Evolutionary conservation across 1,284 basidiomycete species (phyloP).

Genomic region (Sporisorium scitamineum): DNA sequence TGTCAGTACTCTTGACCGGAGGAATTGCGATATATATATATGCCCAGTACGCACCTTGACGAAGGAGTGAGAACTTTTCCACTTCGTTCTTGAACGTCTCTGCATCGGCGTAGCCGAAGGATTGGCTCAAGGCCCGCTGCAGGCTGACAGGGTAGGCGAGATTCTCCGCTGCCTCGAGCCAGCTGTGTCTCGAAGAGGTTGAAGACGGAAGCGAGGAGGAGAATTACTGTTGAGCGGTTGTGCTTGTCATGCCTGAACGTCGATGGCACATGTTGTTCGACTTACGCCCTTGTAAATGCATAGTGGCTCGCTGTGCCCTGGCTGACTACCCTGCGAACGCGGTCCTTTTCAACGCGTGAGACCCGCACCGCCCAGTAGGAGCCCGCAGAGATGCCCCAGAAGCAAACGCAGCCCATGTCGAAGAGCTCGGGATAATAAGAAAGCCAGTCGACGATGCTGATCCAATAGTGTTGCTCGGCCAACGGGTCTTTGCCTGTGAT

Average conservation of each 20-base stretch:
- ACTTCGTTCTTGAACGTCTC: slow-evolving; percentile 32
- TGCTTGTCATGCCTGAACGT: too few relatives aligned
- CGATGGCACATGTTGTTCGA: background rate
- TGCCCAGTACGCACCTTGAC: slow-evolving; percentile 13
- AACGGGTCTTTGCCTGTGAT: slow-evolving; percentile 27
- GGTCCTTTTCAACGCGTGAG: slow-evolving; percentile 24
- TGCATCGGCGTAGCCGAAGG: slow-evolving; percentile 39
- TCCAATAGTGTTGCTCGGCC: slow-evolving; percentile 31
- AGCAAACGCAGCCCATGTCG: slow-evolving; percentile 24
- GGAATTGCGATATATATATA: background rate
- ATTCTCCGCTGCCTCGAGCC: slow-evolving; percentile 45
- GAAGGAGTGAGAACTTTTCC: slow-evolving; percentile 36
- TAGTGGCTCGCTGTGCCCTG: slow-evolving; percentile 51
- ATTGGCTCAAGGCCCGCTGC: slow-evolving; percentile 28
- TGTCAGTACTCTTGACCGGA: background rate
- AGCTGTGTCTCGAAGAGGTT: slow-evolving; percentile 8
- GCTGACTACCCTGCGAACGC: slow-evolving; percentile 30
- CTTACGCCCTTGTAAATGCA: slow-evolving; percentile 38
- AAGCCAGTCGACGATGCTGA: slow-evolving; percentile 43
- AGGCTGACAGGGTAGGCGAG: slow-evolving; percentile 45
- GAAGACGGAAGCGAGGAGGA: background rate
- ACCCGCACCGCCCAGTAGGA: slow-evolving; percentile 42
- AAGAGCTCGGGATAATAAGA: slow-evolving; percentile 15
- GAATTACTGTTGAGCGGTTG: background rate
- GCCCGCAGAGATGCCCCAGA: slow-evolving; percentile 48